phyloP scores from a whole-genome alignment of 2,329 filamentous ascomycete species.

The Spiromastix sp. region DNA sequence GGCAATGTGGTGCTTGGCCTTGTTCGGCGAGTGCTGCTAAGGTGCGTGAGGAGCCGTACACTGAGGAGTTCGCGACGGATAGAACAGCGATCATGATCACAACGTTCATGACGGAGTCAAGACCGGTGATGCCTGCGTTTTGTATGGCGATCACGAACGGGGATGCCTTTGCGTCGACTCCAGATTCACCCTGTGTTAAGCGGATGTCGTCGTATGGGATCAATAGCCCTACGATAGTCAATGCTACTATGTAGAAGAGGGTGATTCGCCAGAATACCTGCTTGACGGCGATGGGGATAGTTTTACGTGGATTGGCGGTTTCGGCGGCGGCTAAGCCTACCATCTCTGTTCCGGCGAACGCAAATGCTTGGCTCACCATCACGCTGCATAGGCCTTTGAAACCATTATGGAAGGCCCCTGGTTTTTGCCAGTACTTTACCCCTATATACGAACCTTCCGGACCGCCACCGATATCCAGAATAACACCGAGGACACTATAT shows the following conservation, averaged over 20 bases:
- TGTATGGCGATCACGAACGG: slow-evolving; percentile 65
- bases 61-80: slow-evolving; percentile 57
- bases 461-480: slow-evolving; percentile 56
- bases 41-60: slow-evolving; percentile 56
- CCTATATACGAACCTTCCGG: slow-evolving; percentile 52
- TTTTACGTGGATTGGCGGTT: slow-evolving; percentile 41
- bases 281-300: slow-evolving; percentile 44
- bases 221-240: slow-evolving; percentile 49
- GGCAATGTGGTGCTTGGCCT: slow-evolving; percentile 57
- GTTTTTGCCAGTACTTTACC: slow-evolving; percentile 56
- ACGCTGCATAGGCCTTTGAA: slow-evolving; percentile 56
- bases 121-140: slow-evolving; percentile 54
- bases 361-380: slow-evolving; percentile 31
- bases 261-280: slow-evolving; percentile 46
- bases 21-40: slow-evolving; percentile 67
- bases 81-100: slow-evolving; percentile 63
- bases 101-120: slow-evolving; percentile 66
- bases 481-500: slow-evolving; percentile 52
- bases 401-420: slow-evolving; percentile 47
- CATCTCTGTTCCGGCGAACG: slow-evolving; percentile 35
- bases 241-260: slow-evolving; percentile 47
- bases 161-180: slow-evolving; percentile 59
- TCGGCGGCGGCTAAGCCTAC: slow-evolving; percentile 48
- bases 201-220: slow-evolving; percentile 51
- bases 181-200: slow-evolving; percentile 49